phyloP scores from a whole-genome alignment of 2,329 filamentous ascomycete genomes.

The Diaporthe amygdali region DNA sequence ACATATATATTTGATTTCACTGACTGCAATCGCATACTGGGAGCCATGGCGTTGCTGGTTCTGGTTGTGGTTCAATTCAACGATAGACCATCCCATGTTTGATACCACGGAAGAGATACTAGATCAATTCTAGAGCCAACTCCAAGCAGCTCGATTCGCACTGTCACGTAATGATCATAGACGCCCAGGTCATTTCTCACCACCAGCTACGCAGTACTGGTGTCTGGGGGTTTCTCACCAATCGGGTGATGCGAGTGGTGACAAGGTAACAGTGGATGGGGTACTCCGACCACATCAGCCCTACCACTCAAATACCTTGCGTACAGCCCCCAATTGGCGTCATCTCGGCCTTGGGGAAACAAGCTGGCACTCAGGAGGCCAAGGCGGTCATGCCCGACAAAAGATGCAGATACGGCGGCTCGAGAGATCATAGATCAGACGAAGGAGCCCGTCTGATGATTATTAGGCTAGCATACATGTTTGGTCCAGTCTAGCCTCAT shows the following conservation, averaged over 20 bases:
- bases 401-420: background rate
- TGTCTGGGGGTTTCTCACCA: background rate
- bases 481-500: background rate
- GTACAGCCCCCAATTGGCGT: slow-evolving; percentile 2
- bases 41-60: background rate
- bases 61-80: background rate
- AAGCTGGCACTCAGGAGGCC: background rate
- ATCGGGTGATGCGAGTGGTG: background rate
- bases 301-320: slow-evolving; percentile 1
- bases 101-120: background rate
- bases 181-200: background rate
- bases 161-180: background rate
- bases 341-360: background rate
- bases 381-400: slow-evolving; percentile 3
- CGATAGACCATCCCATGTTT: background rate
- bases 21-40: background rate
- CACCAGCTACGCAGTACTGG: background rate
- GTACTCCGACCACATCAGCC: slow-evolving; percentile 1
- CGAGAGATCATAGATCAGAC: background rate
- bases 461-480: background rate
- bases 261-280: background rate
- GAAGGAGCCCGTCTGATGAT: background rate
- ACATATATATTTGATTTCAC: background rate
- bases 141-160: background rate
- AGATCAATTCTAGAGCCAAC: background rate